phyloP scores from a whole-genome alignment of 169 alveolate species.

The Toxoplasma gondii region DNA sequence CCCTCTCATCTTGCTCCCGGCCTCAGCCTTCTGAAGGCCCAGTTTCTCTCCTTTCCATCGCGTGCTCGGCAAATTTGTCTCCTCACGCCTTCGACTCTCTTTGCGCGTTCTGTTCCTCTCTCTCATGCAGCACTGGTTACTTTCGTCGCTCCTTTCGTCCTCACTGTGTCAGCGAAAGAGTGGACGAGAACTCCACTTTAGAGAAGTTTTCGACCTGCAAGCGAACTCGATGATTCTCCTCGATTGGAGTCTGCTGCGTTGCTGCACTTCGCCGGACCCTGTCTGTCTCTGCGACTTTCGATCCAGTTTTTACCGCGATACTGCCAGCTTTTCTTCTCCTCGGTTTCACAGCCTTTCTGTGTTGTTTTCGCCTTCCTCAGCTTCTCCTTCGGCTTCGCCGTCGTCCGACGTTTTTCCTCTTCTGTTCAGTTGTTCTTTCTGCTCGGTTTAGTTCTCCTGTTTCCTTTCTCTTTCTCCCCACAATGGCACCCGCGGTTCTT shows the following conservation, averaged over 20 bases:
- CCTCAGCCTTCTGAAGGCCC: too few species aligned
- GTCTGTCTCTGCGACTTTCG: neutral
- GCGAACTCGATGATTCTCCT: neutral
- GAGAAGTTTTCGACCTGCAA: neutral
- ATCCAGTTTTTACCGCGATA: neutral
- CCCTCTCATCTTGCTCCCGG: too few species aligned
- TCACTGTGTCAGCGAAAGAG: neutral
- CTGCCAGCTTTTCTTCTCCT: neutral
- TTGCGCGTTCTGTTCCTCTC: too few species aligned
- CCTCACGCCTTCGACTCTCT: too few species aligned
- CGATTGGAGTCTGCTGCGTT: neutral
- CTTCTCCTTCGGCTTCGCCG: neutral
- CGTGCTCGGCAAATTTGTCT: too few species aligned
- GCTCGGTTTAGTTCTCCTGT: neutral
- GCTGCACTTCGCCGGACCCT: too few species aligned
- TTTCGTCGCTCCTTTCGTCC: neutral
- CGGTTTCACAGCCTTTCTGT: neutral
- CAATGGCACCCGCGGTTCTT: slow-evolving; percentile 81
- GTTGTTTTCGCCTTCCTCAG: neutral
- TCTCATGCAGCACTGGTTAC: too few species aligned
- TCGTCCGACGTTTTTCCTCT: neutral
- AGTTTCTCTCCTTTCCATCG: too few species aligned
- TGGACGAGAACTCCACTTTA: neutral
- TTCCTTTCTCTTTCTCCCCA: neutral
- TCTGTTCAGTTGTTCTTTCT: neutral